Evolutionary conservation across 2,329 filamentous ascomycete species (phyloP), one percentile per base, ranked within the genome.

Genomic region (Fusarium solani-melongenae): DNA sequence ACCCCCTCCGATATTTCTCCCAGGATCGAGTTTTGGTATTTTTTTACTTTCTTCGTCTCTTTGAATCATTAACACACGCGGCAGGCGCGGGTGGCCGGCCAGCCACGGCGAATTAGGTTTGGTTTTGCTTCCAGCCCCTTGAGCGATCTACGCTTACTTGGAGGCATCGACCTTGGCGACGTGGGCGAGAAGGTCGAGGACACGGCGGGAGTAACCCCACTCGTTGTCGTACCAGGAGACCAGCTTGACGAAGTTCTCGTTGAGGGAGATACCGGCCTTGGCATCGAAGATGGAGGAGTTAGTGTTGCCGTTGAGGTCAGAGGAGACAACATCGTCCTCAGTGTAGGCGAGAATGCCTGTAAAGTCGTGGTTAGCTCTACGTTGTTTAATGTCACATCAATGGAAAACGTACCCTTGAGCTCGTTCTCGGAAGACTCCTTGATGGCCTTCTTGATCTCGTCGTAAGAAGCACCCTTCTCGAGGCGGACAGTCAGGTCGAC

Each of bases 191-290:
- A 96, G 93, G 87, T 96, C 93, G 79, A 95, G 88, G 81, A 95
- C 93, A 91, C 93, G 96, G 89, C 95, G 95, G 86, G 94, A 97
- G 93, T 99, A 98, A 83, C 95, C 96, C 95, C 95, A 98, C 92
- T 98, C 96, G 91, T 98, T 98, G 91, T 98, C 95, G 88, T 98
- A 98, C 96, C 96, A 98, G 81, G 92, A 92, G 84, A 98, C 93
- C 74, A 99, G 91, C 93, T 99, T 99, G 91, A 98, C 92, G 86
- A 98, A 98, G 92, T 98, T 95, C 82, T 95, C 87, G 92, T 98
- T 99, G 81, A 99, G 93, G 78, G 95, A 93, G 87, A 99, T 98
- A 91, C 96, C 96, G 72, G 96, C 96, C 93, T 98, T 97, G 86
- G 95, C 95, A 85, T 99, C 96, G 87, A 99, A 98, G 91, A 98